These are phyloP conservation scores for Brassica nigra DNA, from an alignment of 345 rosid species.

Conservation along the genomic window DNA sequence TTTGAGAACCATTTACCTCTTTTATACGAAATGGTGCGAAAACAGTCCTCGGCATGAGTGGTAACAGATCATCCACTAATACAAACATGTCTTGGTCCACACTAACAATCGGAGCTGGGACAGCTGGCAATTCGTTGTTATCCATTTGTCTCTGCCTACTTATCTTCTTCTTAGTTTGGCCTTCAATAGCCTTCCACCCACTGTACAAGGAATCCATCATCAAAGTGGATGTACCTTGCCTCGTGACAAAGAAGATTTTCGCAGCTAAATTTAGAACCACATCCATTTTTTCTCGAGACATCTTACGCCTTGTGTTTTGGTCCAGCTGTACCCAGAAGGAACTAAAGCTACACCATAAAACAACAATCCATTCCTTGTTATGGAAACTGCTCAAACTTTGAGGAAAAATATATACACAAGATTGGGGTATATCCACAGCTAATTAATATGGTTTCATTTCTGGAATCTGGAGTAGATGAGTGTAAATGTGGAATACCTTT, in stretches of 20 bases:
- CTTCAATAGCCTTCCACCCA: constrained; percentile 94
- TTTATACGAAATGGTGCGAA: constrained; percentile 81
- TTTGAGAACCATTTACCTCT: constrained; percentile 85
- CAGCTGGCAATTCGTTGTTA: constrained; percentile 50
- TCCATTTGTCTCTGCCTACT: constrained; percentile 56
- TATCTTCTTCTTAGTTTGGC: constrained; percentile 67
- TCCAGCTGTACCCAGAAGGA: constrained; percentile 86
- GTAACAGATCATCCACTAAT: constrained; percentile 79
- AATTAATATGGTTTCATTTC: not conserved
- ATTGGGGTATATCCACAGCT: not conserved
- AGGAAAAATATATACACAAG: not conserved
- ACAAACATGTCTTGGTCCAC: constrained; percentile 75
- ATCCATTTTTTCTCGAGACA: constrained; percentile 86
- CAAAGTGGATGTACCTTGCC: constrained; percentile 95
- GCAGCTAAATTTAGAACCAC: constrained; percentile 79
- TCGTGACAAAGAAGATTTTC: constrained; percentile 85
- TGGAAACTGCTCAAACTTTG: constrained; percentile 9
- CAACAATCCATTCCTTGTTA: constrained; percentile 15
- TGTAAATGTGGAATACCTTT: constrained; percentile 54
- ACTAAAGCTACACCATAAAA: constrained; percentile 62
- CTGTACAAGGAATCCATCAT: constrained; percentile 98
- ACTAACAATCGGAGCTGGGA: constrained; percentile 63
- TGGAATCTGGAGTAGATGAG: constrained; percentile 14
- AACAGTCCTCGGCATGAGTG: constrained; percentile 77
- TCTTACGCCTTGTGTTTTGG: constrained; percentile 60